A percentile compares a stretch with the other conserved stretches of the same genome.
These are phyloP conservation scores for Xylaria sp. DNA, from an alignment of 2,329 filamentous ascomycete species.

Conservation along the genomic window DNA sequence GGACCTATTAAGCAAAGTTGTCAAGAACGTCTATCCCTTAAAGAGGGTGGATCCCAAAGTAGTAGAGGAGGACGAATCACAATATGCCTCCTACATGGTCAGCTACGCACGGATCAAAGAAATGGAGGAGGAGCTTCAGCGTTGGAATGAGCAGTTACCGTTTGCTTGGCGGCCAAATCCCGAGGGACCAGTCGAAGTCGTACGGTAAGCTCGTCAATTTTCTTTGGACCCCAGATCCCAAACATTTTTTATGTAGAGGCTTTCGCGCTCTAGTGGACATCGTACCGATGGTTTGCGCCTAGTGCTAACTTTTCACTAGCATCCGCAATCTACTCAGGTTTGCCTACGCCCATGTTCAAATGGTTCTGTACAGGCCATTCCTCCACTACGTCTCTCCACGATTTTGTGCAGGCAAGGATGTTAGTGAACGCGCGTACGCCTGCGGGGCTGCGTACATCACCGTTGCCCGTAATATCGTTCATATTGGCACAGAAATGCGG, in stretches of 20 bases:
- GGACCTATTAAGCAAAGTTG: conserved; percentile 71
- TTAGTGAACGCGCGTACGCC: conserved; percentile 83
- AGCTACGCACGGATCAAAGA: conserved; percentile 72
- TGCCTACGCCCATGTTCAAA: conserved; percentile 84
- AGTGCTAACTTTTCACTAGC: conserved; percentile 50
- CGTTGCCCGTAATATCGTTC: conserved; percentile 78
- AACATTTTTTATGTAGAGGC: neutral
- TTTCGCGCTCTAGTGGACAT: neutral
- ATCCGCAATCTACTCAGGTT: conserved; percentile 82
- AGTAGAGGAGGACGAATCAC: conserved; percentile 53
- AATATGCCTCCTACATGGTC: conserved; percentile 68
- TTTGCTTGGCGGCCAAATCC: conserved; percentile 81
- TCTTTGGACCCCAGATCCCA: neutral
- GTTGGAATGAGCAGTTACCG: conserved; percentile 76
- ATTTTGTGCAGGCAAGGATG: conserved; percentile 63
- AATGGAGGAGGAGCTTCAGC: conserved; percentile 71
- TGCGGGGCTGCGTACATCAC: conserved; percentile 73
- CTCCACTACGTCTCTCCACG: conserved; percentile 82
- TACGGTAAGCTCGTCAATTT: conserved; percentile 68
- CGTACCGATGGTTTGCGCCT: neutral
- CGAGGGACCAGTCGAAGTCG: conserved; percentile 78
- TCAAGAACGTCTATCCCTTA: conserved; percentile 73
- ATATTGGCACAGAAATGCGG: conserved; percentile 82
- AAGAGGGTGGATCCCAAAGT: conserved; percentile 64
- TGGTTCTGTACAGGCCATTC: conserved; percentile 85